A percentile compares a stretch with the other conserved stretches of the same genome.
phyloP scores from a whole-genome alignment of 495 filamentous ascomycete genomes.

The Neurospora terricola region DNA sequence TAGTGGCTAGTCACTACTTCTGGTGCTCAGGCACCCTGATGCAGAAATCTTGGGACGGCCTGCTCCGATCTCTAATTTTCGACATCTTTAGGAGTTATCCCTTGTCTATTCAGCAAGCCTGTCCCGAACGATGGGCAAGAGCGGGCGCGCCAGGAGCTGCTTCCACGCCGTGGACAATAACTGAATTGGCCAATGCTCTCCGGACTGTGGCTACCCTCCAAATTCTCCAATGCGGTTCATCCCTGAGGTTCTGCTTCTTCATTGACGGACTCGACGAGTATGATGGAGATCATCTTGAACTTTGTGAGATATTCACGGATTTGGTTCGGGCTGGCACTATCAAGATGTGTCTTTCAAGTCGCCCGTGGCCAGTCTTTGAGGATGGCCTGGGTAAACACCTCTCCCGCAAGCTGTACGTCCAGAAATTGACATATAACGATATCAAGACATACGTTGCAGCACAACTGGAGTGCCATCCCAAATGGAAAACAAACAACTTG shows the following conservation, averaged over 20 bases:
- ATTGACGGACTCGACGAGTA: slow-evolving; percentile 21
- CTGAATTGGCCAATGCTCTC: not conserved
- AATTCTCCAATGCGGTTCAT: not conserved
- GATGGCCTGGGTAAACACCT: slow-evolving; percentile 21
- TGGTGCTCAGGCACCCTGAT: slow-evolving; percentile 24
- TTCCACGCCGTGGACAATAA: not conserved
- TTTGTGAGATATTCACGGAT: not conserved
- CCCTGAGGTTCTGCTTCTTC: slow-evolving; percentile 13
- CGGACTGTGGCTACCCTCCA: not conserved
- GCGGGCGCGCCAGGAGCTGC: not conserved
- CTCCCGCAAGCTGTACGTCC: slow-evolving; percentile 5
- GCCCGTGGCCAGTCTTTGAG: slow-evolving; percentile 37
- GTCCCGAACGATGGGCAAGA: not conserved
- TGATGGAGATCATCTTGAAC: slow-evolving; percentile 10
- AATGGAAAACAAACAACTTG: slow-evolving; percentile 3
- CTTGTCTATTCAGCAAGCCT: slow-evolving; percentile 3
- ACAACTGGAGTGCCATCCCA: slow-evolving; percentile 5
- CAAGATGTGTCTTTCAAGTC: slow-evolving; percentile 42
- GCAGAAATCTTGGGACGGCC: slow-evolving; percentile 34
- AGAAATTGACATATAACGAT: slow-evolving; percentile 22
- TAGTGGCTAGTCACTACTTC: slow-evolving; percentile 21
- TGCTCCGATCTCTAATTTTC: slow-evolving; percentile 32
- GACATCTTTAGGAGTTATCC: slow-evolving; percentile 26
- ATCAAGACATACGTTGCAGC: slow-evolving; percentile 19
- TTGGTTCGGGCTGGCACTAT: slow-evolving; percentile 14